Evolutionary conservation across 2,329 filamentous ascomycete species (phyloP), one percentile per base, ranked within the genome.

Genomic region (Cucurbitaria berberidis): DNA sequence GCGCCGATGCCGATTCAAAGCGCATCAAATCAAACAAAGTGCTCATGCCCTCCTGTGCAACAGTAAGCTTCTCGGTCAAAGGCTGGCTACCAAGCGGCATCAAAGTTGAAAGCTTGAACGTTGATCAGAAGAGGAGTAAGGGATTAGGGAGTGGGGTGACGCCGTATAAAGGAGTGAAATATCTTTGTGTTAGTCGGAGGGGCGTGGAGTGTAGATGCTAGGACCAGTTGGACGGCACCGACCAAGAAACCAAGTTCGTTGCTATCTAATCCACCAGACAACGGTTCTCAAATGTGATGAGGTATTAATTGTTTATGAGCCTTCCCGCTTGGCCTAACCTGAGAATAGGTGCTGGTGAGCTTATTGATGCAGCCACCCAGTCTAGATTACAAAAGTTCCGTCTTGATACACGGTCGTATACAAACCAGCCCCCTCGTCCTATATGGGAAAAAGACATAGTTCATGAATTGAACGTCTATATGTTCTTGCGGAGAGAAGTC

Each of bases 141-240:
- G 95, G 95, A 0, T 68, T 99, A 40, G 91, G 91, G 0, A 91
- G 96, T 62, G 86, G 89, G 2, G 86, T 98, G 34, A 96, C 92
- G 77, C 95, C 95, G 21, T 98, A 96, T 77, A 99, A 98, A 78
- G 95, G 95, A 1, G 95, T 99, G 62, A 99, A 99, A 77, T 99
- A 99, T 76, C 74, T 99, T 65, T 97, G 93, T 63, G 83, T 87
- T 11, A 86, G 84, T 69, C 76, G 78, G 52, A 78, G 78, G 59
- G 86, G 86, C 0, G 74, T 84, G 4, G 81, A 83, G 55, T 65
- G 64, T 51, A 59, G 71, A 34, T 72, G 69, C 55, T 72, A 50
- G 42, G 13, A 9, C 27, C 10, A 13, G 27, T 30, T 9, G 5
- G n/a, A 13, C 5, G 15, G 30, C 30, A 34, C 8, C 30, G 11